Percentiles rank a stretch among this genome's conserved stretches.
phyloP scores from a whole-genome alignment of 495 filamentous ascomycete species.

The Penicillium parvum region DNA sequence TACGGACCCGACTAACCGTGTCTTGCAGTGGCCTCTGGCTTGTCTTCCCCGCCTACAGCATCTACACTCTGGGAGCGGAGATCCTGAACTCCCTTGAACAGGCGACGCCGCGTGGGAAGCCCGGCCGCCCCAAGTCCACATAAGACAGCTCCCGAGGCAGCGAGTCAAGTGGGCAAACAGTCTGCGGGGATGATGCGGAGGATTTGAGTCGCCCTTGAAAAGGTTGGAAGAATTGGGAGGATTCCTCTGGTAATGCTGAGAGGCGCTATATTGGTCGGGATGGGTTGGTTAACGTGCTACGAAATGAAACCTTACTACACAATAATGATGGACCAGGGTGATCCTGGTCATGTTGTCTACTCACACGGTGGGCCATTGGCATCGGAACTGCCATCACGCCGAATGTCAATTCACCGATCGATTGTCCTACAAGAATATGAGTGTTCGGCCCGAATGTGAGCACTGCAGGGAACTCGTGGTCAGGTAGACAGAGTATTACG shows the following conservation, averaged over 20 bases:
- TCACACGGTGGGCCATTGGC: neutral
- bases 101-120: constrained; percentile 33
- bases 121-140: constrained; percentile 33
- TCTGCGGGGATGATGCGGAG: neutral
- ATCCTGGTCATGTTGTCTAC: neutral
- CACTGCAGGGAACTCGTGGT: constrained; percentile 1
- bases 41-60: constrained; percentile 65
- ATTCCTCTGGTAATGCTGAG: no score
- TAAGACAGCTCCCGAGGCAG: constrained; percentile 14
- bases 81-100: constrained; percentile 63
- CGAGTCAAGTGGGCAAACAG: neutral
- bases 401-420: constrained; percentile 3
- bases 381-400: neutral
- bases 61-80: constrained; percentile 64
- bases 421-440: constrained; percentile 4
- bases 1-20: constrained; percentile 5
- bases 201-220: no score
- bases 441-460: constrained; percentile 9
- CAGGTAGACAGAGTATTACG: neutral
- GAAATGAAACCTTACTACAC: neutral
- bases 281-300: neutral
- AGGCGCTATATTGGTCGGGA: neutral
- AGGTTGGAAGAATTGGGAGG: no score
- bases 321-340: neutral
- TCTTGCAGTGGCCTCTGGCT: constrained; percentile 69